A percentile compares a stretch with the other conserved stretches of the same genome.
These are phyloP conservation scores for Coffea humblotiana DNA, from an alignment of 305 asterid genomes.

Conservation along the genomic window DNA sequence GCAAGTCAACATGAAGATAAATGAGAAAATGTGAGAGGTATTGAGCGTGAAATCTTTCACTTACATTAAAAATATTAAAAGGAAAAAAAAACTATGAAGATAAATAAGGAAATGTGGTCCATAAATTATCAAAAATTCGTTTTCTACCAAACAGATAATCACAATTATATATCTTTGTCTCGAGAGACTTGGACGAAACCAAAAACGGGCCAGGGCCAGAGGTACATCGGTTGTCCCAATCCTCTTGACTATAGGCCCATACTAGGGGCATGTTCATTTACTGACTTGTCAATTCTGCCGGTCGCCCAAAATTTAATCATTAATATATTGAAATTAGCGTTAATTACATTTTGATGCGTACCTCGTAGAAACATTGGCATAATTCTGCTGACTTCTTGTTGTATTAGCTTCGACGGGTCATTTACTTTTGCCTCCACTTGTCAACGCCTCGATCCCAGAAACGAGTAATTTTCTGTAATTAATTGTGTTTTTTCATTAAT, in stretches of 20 bases:
- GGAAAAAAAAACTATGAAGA: too few relatives aligned
- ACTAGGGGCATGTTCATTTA: slow-evolving; percentile 1
- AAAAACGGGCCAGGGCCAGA: neutral
- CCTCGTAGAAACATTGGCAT: neutral
- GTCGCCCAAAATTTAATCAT: neutral
- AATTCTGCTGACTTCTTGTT: too few relatives aligned
- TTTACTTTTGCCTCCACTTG: neutral
- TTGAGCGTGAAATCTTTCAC: too few relatives aligned
- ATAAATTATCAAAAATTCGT: neutral
- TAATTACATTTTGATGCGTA: neutral
- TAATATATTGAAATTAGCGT: neutral
- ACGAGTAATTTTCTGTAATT: neutral
- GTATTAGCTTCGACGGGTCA: neutral
- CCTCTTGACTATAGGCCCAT: neutral
- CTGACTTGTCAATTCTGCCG: neutral
- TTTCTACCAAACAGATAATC: neutral
- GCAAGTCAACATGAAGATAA: too few relatives aligned
- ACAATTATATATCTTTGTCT: neutral
- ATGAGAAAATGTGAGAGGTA: neutral
- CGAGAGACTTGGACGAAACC: neutral
- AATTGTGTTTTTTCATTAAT: neutral
- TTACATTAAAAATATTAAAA: too few relatives aligned
- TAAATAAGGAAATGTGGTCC: neutral
- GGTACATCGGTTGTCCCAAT: neutral
- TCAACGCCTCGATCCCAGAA: neutral